phyloP scores from a whole-genome alignment of 2,329 filamentous ascomycete species.

The Helicocarpus griseus region DNA sequence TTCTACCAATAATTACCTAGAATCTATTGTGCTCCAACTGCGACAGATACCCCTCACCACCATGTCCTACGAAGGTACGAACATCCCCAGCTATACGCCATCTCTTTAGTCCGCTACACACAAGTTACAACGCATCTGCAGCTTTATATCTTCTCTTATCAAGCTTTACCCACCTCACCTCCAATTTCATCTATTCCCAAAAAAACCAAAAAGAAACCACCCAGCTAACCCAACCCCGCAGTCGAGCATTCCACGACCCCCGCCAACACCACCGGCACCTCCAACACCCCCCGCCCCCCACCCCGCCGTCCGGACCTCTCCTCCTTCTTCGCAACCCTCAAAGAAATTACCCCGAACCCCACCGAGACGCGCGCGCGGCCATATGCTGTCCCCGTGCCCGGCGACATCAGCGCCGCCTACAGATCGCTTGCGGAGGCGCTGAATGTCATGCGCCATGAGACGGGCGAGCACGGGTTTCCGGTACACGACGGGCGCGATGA shows the following conservation, averaged over 20 bases:
- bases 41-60: neutral
- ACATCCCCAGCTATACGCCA: neutral
- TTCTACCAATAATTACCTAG: neutral
- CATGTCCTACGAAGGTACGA: constrained; percentile 5
- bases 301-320: constrained; percentile 52
- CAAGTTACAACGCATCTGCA: neutral
- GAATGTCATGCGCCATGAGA: constrained; percentile 45
- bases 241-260: constrained; percentile 35
- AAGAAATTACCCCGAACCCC: constrained; percentile 45
- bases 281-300: constrained; percentile 21
- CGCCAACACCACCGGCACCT: constrained; percentile 19
- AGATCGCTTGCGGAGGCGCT: constrained; percentile 52
- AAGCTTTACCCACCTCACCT: neutral
- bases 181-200: neutral
- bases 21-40: neutral
- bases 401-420: constrained; percentile 51
- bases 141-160: neutral
- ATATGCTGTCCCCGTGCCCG: constrained; percentile 51
- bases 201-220: neutral
- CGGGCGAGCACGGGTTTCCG: constrained; percentile 24
- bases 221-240: constrained; percentile 13
- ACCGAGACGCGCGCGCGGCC: constrained; percentile 41
- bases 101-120: neutral
- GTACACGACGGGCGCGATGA: constrained; percentile 36
- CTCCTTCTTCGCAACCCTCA: constrained; percentile 54